Evolutionary conservation across 768 basidiomycete species (phyloP).

Genomic region (Mycena belliarum): DNA sequence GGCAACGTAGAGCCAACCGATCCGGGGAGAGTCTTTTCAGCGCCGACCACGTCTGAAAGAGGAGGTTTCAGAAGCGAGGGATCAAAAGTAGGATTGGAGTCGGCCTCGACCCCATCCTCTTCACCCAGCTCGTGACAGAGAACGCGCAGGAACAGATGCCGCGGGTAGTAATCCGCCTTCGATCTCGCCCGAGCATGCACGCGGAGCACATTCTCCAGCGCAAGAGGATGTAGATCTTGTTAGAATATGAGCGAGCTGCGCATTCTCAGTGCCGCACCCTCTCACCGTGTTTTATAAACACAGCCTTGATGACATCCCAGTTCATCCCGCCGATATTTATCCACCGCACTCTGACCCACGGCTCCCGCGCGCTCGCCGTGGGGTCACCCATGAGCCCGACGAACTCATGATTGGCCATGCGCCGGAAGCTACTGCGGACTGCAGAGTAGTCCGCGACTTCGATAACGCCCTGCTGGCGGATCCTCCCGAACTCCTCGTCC

Average conservation of each 20-base stretch:
- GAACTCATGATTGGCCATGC: constrained; percentile 62
- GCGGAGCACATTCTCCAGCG: constrained; percentile 70
- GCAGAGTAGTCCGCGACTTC: constrained; percentile 68
- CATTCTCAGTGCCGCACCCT: too few species aligned
- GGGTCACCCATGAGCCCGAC: constrained; percentile 49
- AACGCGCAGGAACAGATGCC: constrained; percentile 70
- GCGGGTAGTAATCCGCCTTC: constrained; percentile 68
- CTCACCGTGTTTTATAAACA: constrained; percentile 65
- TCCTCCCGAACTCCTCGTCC: constrained; percentile 53
- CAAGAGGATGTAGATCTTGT: constrained; percentile 67
- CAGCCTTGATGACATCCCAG: constrained; percentile 72
- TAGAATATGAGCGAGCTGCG: neutral
- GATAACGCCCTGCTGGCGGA: constrained; percentile 60
- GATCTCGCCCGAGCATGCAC: constrained; percentile 53
- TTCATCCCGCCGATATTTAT: constrained; percentile 68
- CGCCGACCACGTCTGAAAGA: constrained; percentile 19
- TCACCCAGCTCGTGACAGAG: constrained; percentile 61
- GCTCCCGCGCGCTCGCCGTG: constrained; percentile 44
- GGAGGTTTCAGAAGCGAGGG: constrained; percentile 36
- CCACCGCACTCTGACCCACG: constrained; percentile 73
- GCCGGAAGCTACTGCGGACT: constrained; percentile 48
- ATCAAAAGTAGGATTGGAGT: neutral
- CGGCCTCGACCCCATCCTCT: constrained; percentile 21
- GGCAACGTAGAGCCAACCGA: neutral
- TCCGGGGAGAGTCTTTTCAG: neutral